phyloP scores from a whole-genome alignment of 805 yeast species.

The Candida maltosa region DNA sequence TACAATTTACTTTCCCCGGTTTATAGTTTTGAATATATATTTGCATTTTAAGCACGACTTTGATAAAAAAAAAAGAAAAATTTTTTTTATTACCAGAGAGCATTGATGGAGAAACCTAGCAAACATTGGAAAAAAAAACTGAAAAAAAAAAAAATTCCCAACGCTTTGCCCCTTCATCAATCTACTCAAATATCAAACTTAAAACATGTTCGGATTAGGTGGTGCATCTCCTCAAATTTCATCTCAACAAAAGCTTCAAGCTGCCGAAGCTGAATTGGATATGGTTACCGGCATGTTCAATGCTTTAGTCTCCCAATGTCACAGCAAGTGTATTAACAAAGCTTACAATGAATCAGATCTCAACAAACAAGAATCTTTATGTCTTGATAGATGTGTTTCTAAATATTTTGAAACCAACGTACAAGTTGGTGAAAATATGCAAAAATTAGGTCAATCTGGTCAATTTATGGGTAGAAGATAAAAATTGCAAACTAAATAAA shows the following conservation, averaged over 20 bases:
- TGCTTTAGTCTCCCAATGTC: constrained; percentile 84
- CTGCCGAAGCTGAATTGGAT: constrained; percentile 96
- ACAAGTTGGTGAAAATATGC: constrained; percentile 81
- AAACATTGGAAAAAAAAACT: too few relatives aligned
- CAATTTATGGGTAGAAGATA: constrained; percentile 44
- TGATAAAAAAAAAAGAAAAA: too few relatives aligned
- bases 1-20: constrained; percentile 35
- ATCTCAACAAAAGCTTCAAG: constrained; percentile 73
- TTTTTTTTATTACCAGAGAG: too few relatives aligned
- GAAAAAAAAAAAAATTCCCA: too few relatives aligned
- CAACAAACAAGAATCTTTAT: constrained; percentile 74
- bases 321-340: constrained; percentile 73
- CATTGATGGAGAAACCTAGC: too few relatives aligned
- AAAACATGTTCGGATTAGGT: constrained; percentile 70
- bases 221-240: constrained; percentile 70
- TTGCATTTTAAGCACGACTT: too few relatives aligned
- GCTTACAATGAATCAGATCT: constrained; percentile 70
- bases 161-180: too few relatives aligned
- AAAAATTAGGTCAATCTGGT: constrained; percentile 44
- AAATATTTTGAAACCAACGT: constrained; percentile 93
- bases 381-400: constrained; percentile 94
- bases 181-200: too few relatives aligned
- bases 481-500: too few relatives aligned
- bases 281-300: constrained; percentile 98
- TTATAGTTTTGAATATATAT: constrained; percentile 13